These are phyloP conservation scores for Volutella citrinella DNA, from an alignment of 2,329 filamentous ascomycete species.

Conservation along the genomic window DNA sequence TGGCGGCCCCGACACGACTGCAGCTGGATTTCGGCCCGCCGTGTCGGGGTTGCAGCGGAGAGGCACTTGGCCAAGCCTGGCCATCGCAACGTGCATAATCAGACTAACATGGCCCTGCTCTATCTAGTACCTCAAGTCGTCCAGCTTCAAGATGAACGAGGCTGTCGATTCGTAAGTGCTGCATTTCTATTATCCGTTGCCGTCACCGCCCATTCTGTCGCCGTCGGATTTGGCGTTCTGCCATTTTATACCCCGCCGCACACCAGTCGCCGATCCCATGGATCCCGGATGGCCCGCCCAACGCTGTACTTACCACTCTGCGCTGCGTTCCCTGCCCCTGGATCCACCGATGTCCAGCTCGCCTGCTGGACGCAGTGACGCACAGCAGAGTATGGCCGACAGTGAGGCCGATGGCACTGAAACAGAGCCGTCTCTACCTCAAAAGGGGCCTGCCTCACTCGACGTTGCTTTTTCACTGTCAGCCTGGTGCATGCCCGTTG, in stretches of 20 bases:
- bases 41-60: conserved; percentile 17
- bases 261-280: no score
- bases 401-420: conserved; percentile 35
- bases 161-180: conserved; percentile 57
- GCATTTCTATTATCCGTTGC: conserved; percentile 5
- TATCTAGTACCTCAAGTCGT: conserved; percentile 42
- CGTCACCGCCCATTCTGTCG: conserved; percentile 4
- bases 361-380: conserved; percentile 24
- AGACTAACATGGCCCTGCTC: neutral
- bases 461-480: conserved; percentile 3
- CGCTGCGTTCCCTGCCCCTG: conserved; percentile 14
- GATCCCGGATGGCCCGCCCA: conserved; percentile 8
- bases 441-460: conserved; percentile 15
- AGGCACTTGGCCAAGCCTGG: conserved; percentile 14
- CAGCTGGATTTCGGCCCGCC: conserved; percentile 7
- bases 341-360: conserved; percentile 30
- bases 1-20: no score
- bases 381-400: conserved; percentile 35
- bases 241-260: neutral
- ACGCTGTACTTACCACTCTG: conserved; percentile 6
- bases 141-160: conserved; percentile 49
- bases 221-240: conserved; percentile 3
- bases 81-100: conserved; percentile 10
- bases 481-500: no score
- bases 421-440: conserved; percentile 24